phyloP scores from a whole-genome alignment of 441 rosid species.

The Pelargonium exstipulatum region DNA sequence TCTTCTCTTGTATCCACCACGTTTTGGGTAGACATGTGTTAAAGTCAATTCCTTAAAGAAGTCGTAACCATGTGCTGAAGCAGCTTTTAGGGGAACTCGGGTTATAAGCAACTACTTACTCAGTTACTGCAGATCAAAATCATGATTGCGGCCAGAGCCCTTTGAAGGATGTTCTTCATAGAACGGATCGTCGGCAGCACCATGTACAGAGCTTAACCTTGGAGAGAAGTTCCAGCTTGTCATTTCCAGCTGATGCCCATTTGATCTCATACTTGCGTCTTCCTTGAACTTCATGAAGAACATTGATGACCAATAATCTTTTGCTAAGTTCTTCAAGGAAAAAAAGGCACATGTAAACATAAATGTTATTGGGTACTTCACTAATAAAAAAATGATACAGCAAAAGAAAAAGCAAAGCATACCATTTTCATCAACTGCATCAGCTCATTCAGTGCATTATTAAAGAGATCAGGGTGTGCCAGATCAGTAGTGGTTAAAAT shows the following conservation, averaged over 20 bases:
- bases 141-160: conserved; percentile 29
- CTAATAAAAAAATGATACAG: too few species aligned
- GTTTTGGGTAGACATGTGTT: too few species aligned
- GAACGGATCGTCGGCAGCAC: conserved; percentile 69
- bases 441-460: conserved; percentile 59
- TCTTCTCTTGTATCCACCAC: too few species aligned
- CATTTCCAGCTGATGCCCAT: conserved; percentile 40
- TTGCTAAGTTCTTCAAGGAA: conserved; percentile 52
- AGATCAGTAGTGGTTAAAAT: conserved; percentile 57
- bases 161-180: conserved; percentile 50
- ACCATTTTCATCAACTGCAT: conserved; percentile 80
- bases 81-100: too few species aligned
- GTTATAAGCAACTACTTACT: too few species aligned
- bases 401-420: conserved; percentile 3
- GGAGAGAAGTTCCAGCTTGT: conserved; percentile 68
- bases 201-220: conserved; percentile 64
- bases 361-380: too few species aligned
- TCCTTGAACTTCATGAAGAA: conserved; percentile 79
- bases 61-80: too few species aligned
- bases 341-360: conserved; percentile 4
- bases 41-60: too few species aligned
- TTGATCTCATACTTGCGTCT: conserved; percentile 43
- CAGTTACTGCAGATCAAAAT: conserved; percentile 9
- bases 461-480: conserved; percentile 59
- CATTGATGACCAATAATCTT: conserved; percentile 86